Conservation (phyloP, 192 early-diverging fungal genomes). For the Backusella westeae region DNA sequence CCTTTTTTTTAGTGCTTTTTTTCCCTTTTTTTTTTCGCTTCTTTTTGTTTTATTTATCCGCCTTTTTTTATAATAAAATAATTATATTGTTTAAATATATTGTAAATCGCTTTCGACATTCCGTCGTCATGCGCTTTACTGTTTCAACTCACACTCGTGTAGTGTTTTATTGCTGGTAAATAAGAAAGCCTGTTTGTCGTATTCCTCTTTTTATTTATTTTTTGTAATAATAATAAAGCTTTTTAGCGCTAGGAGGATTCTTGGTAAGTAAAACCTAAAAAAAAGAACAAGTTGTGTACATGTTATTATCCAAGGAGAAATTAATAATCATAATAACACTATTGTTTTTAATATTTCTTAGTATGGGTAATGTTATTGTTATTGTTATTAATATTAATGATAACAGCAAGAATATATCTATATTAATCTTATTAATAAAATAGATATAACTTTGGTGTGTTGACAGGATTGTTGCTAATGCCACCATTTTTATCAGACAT, state of each 20-base stretch:
- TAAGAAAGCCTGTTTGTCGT: background rate
- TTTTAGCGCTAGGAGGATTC: conserved; percentile 30
- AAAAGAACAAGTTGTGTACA: background rate
- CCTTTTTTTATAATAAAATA: background rate
- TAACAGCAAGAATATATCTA: background rate
- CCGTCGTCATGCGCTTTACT: background rate
- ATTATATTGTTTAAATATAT: background rate
- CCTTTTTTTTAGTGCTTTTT: background rate
- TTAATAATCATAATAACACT: background rate
- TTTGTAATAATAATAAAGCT: conserved; percentile 2
- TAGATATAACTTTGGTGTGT: conserved; percentile 36
- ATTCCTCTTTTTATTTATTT: background rate
- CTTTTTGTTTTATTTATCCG: background rate
- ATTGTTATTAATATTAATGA: background rate
- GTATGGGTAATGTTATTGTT: conserved; percentile 13
- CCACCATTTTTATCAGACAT: conserved; percentile 17
- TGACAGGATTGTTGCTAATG: conserved; percentile 34
- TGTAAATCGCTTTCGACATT: background rate
- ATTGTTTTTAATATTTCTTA: conserved; percentile 5
- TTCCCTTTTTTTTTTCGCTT: background rate
- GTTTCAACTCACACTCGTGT: conserved; percentile 4
- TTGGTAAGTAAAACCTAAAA: conserved; percentile 13
- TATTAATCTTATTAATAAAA: background rate
- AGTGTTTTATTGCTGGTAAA: conserved; percentile 5
- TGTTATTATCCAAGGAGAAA: background rate